A percentile compares a stretch with the other conserved stretches of the same genome.
Conservation (phyloP, 257 asterid genomes). For the Gentiana macrophylla region DNA sequence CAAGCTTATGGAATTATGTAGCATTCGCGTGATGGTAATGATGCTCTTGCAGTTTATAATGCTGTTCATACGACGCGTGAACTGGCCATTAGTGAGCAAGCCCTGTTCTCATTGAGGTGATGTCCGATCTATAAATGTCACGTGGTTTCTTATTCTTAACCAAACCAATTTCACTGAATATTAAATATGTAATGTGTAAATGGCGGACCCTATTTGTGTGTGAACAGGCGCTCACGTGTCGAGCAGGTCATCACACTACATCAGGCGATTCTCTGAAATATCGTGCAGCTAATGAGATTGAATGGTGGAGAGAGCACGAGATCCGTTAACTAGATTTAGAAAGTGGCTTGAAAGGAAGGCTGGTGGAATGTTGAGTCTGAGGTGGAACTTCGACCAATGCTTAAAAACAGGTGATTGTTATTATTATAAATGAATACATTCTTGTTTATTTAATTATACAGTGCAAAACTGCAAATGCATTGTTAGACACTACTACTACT, state of each 20-base stretch:
- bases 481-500: too few species aligned
- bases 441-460: neutral
- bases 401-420: slow-evolving; percentile 54
- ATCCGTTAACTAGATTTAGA: slow-evolving; percentile 66
- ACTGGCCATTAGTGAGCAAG: slow-evolving; percentile 57
- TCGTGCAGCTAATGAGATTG: slow-evolving; percentile 70
- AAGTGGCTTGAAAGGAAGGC: slow-evolving; percentile 76
- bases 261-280: slow-evolving; percentile 90
- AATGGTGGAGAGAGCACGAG: slow-evolving; percentile 76
- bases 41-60: slow-evolving; percentile 71
- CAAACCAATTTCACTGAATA: too few species aligned
- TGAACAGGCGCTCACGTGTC: slow-evolving; percentile 80
- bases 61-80: slow-evolving; percentile 70
- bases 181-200: too few species aligned
- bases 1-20: slow-evolving; percentile 76
- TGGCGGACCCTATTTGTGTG: too few species aligned
- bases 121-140: neutral
- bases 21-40: slow-evolving; percentile 92
- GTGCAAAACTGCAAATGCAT: too few species aligned
- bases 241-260: slow-evolving; percentile 94
- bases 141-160: neutral
- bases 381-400: slow-evolving; percentile 29
- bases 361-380: slow-evolving; percentile 63
- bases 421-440: neutral
- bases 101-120: slow-evolving; percentile 86